These are phyloP conservation scores for Tetradesmus lagerheimii DNA, from an alignment of 139 green algal genomes.

Conservation along the genomic window DNA sequence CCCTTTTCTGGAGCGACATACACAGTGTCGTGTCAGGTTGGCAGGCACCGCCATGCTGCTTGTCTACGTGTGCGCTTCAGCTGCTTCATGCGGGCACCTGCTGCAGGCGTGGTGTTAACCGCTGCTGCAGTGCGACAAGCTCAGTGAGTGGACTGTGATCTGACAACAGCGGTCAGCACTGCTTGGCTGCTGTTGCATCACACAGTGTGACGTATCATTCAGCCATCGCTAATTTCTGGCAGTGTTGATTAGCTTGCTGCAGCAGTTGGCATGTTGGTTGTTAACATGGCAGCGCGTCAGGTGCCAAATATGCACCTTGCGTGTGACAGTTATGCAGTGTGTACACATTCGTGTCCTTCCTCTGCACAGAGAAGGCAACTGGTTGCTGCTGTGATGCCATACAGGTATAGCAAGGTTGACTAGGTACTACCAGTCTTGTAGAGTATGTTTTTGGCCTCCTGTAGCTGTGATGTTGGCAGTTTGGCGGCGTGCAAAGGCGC, in stretches of 20 bases:
- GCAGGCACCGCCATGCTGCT: neutral
- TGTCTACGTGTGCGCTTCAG: too few species aligned
- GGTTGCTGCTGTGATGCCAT: neutral
- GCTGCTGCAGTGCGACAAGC: neutral
- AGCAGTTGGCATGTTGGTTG: too few species aligned
- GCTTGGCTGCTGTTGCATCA: neutral
- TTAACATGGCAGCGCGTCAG: too few species aligned
- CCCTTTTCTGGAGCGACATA: neutral
- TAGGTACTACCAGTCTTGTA: neutral
- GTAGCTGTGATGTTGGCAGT: neutral
- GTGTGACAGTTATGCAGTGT: too few species aligned
- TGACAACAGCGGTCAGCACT: neutral
- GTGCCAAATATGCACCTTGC: too few species aligned
- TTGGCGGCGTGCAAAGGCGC: too few species aligned
- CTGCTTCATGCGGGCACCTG: neutral
- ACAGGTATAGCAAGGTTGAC: neutral
- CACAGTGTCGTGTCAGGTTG: too few species aligned
- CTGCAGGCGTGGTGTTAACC: neutral
- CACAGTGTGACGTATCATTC: too few species aligned
- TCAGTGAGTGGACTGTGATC: neutral
- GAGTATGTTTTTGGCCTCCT: neutral
- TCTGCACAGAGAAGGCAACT: neutral
- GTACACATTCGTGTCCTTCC: neutral
- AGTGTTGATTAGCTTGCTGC: too few species aligned
- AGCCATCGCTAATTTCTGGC: too few species aligned